phyloP scores from a whole-genome alignment of 805 yeast genomes.

The Ogataea zsoltii region DNA sequence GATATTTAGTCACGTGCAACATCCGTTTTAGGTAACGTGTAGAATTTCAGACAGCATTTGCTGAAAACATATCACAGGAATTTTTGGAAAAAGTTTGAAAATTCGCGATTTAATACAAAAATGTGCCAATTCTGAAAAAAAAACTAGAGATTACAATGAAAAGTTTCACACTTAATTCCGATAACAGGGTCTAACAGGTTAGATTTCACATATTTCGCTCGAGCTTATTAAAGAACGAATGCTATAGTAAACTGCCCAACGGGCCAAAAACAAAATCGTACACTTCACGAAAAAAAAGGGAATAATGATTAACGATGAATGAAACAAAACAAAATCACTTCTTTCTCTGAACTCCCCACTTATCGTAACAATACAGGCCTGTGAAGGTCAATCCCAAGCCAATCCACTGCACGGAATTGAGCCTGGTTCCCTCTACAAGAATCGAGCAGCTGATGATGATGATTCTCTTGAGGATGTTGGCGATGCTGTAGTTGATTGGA shows the following conservation, averaged over 20 bases:
- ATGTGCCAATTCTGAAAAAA: too few relatives aligned
- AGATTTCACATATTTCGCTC: too few relatives aligned
- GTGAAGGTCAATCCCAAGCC: constrained; percentile 58
- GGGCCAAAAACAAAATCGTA: background rate
- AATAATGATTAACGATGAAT: background rate
- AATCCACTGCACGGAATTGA: constrained; percentile 41
- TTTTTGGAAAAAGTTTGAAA: too few relatives aligned
- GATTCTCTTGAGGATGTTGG: constrained; percentile 73
- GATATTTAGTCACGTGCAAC: too few relatives aligned
- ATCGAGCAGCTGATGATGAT: constrained; percentile 68
- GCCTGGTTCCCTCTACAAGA: constrained; percentile 56
- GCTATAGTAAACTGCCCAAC: background rate
- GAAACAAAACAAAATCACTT: constrained; percentile 7
- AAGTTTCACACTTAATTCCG: too few relatives aligned
- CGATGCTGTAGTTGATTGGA: constrained; percentile 80
- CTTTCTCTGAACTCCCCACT: constrained; percentile 52
- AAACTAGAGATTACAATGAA: too few relatives aligned
- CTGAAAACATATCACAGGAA: too few relatives aligned
- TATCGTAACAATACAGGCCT: constrained; percentile 72
- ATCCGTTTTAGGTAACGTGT: too few relatives aligned
- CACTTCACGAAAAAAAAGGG: background rate
- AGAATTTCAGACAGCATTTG: too few relatives aligned
- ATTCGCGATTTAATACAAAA: too few relatives aligned
- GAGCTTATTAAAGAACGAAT: constrained; percentile 1
- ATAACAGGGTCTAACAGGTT: too few relatives aligned